Base-by-base conservation (phyloP, 805 yeast genomes). In the Candida morakotiae region DNA sequence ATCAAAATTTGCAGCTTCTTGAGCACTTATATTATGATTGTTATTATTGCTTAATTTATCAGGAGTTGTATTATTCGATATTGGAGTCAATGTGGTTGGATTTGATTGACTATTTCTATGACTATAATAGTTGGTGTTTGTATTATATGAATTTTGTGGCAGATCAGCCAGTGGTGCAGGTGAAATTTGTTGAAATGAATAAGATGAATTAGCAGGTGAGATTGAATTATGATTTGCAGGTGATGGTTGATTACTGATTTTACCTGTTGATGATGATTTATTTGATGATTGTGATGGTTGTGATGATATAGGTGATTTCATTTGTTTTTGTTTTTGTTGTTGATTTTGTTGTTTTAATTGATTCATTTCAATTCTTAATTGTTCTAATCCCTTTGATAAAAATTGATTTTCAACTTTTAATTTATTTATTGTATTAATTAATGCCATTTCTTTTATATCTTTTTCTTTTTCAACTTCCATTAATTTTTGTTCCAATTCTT, bases 401-500 rank as follows among this genome's bases (percentile, higher is more conserved):
- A 52, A 56, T 37, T 59, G 70, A 51, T 75, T 75, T 46, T 71
- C 79, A 20, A 55, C 52, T 48, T 64, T 67, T 26, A 72, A 55
- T 46, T 60, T 70, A 51, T 67, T 75, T 52, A 73, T 75, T 39
- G 77, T 71, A 56, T 69, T 75, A 31, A 69, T 66, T 42, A 69
- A 57, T 2, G 73, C 70, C 55, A 78, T 74, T 50, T 78, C 87
- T 48, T 72, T 75, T 35, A 67, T 64, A 27, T 77, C 84, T 40
- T 75, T 71, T 48, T 78, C 89, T 46, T 75, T 73, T 58, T 83
- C 91, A 36, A 81, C 71, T 50, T 75, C 84, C 53, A 73, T 64
- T 39, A 83, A 69, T 58, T 77, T 79, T 35, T 72, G 75, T 55
- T 87, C 95, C 38, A 89, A 67, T 53, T 84, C 94, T 41, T 78